These are phyloP conservation scores for Geosmithia morbida DNA, from an alignment of 2,329 filamentous ascomycete genomes.

Conservation along the genomic window DNA sequence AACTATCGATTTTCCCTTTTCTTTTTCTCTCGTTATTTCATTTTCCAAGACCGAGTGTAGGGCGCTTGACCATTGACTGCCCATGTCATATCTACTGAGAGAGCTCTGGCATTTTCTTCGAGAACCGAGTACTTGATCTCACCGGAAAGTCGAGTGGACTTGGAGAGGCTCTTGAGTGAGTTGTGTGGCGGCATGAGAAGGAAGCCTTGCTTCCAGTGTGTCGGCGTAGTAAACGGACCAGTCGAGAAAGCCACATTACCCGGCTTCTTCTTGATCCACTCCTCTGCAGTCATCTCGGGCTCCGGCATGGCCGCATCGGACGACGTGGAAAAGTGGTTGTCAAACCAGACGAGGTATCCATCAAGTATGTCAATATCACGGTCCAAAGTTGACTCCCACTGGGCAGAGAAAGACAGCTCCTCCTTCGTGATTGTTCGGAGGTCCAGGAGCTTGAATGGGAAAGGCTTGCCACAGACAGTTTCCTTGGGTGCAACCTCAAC, in stretches of 20 bases:
- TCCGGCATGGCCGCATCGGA: constrained; percentile 33
- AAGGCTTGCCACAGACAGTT: constrained; percentile 43
- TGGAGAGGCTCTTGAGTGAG: constrained; percentile 27
- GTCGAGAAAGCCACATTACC: constrained; percentile 78
- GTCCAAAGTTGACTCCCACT: constrained; percentile 48
- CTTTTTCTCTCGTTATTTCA: constrained; percentile 19
- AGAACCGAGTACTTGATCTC: constrained; percentile 57
- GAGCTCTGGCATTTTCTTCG: constrained; percentile 51
- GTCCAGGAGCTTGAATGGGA: constrained; percentile 60
- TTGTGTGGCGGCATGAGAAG: constrained; percentile 51
- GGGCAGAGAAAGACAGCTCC: constrained; percentile 62
- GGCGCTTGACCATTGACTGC: constrained; percentile 24
- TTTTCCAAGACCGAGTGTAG: constrained; percentile 33
- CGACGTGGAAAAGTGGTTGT: constrained; percentile 72
- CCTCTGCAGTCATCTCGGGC: constrained; percentile 40
- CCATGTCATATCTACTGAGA: constrained; percentile 54
- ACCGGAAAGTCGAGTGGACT: constrained; percentile 46
- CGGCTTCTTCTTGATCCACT: constrained; percentile 41
- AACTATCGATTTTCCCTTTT: neutral
- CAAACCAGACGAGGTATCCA: constrained; percentile 86
- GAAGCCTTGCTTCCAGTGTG: constrained; percentile 84
- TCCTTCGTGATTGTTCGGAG: constrained; percentile 57
- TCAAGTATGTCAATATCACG: constrained; percentile 58
- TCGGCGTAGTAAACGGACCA: constrained; percentile 59
- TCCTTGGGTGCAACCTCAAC: constrained; percentile 54